These are phyloP conservation scores for Epichloe uncinata DNA, from an alignment of 2,329 filamentous ascomycete species.

Conservation along the genomic window DNA sequence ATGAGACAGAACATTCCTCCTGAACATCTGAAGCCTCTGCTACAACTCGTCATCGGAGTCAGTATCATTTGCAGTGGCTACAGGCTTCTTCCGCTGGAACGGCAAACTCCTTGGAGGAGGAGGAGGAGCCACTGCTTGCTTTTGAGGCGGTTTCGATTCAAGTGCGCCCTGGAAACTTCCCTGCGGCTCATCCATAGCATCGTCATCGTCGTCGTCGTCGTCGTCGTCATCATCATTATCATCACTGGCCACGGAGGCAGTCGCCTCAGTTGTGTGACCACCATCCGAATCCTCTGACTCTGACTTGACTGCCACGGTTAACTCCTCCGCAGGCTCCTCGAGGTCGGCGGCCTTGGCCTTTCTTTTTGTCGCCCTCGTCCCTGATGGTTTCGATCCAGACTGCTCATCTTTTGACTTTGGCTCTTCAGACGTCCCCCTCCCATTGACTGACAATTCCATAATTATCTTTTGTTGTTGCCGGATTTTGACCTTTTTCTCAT, in stretches of 20 bases:
- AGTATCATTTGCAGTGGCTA: conserved; percentile 29
- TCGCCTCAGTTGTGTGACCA: conserved; percentile 27
- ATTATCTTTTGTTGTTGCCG: conserved; percentile 56
- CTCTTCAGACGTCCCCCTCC: conserved; percentile 13
- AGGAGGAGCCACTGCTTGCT: conserved; percentile 18
- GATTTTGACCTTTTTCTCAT: conserved; percentile 72
- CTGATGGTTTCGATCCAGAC: conserved; percentile 14
- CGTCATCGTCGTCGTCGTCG: conserved; percentile 7
- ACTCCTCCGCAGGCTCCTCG: conserved; percentile 30
- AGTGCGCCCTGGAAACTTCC: neutral
- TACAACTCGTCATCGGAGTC: conserved; percentile 45
- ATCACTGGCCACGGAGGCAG: conserved; percentile 30
- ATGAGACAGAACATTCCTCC: neutral
- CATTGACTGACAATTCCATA: conserved; percentile 23
- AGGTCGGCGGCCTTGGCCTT: conserved; percentile 32
- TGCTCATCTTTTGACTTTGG: conserved; percentile 13
- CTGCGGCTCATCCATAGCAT: neutral
- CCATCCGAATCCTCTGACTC: conserved; percentile 27
- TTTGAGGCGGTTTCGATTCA: conserved; percentile 9
- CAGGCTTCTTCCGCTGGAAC: conserved; percentile 24
- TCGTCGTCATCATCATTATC: conserved; percentile 24
- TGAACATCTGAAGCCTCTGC: neutral
- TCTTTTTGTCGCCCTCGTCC: conserved; percentile 35
- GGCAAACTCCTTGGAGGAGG: conserved; percentile 30
- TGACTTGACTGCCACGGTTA: conserved; percentile 24